A percentile compares a stretch with the other conserved stretches of the same genome.
phyloP scores from a whole-genome alignment of 352 stramenopile species.

The Phytopythium cucurbitacearum region DNA sequence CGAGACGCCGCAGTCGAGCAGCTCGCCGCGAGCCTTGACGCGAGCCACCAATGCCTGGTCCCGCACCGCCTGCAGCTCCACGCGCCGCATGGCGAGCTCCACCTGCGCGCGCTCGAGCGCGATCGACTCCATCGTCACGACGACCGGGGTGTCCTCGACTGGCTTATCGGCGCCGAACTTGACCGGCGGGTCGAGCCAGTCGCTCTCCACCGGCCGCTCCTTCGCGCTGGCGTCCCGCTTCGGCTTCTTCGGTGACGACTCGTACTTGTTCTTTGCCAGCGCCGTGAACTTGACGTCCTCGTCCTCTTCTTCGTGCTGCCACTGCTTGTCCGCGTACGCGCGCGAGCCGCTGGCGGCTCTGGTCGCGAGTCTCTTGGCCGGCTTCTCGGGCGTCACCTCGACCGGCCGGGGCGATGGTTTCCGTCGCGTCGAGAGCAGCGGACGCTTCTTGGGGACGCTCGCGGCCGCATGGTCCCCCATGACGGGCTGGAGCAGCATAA shows the following conservation, averaged over 20 bases:
- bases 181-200: too few relatives aligned
- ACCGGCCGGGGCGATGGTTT: slow-evolving; percentile 8
- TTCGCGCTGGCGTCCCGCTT: background rate
- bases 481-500: slow-evolving; percentile 24
- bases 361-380: background rate
- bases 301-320: too few relatives aligned
- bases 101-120: slow-evolving; percentile 25
- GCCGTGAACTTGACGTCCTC: too few relatives aligned
- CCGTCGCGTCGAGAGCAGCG: slow-evolving; percentile 15
- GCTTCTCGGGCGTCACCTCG: background rate
- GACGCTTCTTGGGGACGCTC: slow-evolving; percentile 15
- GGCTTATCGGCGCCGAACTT: too few relatives aligned
- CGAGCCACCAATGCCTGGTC: slow-evolving; percentile 24
- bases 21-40: slow-evolving; percentile 19
- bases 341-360: too few relatives aligned
- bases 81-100: slow-evolving; percentile 21
- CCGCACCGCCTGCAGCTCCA: slow-evolving; percentile 26
- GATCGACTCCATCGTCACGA: slow-evolving; percentile 18
- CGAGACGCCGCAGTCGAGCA: slow-evolving; percentile 22
- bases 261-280: background rate
- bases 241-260: slow-evolving; percentile 1
- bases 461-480: slow-evolving; percentile 16
- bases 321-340: too few relatives aligned
- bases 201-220: background rate
- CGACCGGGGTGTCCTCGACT: background rate